Evolutionary conservation across 495 filamentous ascomycete species (phyloP), one percentile per base, ranked within the genome.

Genomic region (Hypomontagnella submonticulosa): DNA sequence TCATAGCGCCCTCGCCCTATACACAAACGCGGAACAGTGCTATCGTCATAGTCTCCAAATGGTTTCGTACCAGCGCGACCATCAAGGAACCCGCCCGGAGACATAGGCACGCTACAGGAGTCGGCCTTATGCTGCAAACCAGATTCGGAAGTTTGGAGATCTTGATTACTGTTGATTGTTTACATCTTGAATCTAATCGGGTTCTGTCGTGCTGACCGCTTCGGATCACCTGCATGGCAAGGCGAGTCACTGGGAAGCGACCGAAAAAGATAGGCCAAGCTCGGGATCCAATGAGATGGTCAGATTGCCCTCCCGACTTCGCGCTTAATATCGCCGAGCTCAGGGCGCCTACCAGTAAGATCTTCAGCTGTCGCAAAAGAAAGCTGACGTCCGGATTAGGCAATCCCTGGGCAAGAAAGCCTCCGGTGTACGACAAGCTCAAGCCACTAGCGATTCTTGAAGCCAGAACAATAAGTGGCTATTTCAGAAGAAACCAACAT

Each of bases 151-250:
- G 32, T 52, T 52, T 44, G 9, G 40, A 42, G 42, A 63, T 63
- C 58, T 54, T 40, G 48, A 63, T 68, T 56, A 11, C 30, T 64
- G 54, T 64, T 69, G 66, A 64, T 69, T 67, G 63, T 67, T 67
- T 68, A 64, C 60, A 61, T 64, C 43, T 60, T 20, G 11, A 41
- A 27, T 43, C 20, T 59, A 48, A 38, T 54, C 38, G 44, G 66
- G 59, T 37, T 30, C 47, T 51, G 30, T 63, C 54, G 42, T 55
- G 36, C 63, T 48, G 55, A 69, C 66, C 66, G 66, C 55, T 46
- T 61, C 20, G 30, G 55, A 69, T 69, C 36, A 69, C 66, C 42
- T 64, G 66, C 66, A 69, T 69, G 37, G 41, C 16, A 63, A 38
- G 55, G 60, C 64, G 54, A 59, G 57, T 59, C 53, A 57, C 66